Percentiles rank a stretch among this genome's conserved stretches.
Conservation (phyloP, 2,329 filamentous ascomycete species). For the Trichoderma sp. region DNA sequence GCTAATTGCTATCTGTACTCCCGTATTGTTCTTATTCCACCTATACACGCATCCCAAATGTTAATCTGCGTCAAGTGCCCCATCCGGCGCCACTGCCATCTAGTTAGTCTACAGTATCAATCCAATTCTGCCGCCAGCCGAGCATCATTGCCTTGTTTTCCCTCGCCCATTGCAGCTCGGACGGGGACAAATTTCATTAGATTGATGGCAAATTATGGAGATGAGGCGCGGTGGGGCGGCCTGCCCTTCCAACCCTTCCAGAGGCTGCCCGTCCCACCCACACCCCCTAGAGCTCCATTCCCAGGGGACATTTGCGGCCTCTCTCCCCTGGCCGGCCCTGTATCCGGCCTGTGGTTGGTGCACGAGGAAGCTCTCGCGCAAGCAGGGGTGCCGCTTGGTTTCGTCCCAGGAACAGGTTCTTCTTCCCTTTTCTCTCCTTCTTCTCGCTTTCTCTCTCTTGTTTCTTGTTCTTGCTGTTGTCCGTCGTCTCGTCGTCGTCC, state of each 20-base stretch:
- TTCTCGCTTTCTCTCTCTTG: conserved; percentile 24
- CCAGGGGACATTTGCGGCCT: conserved; percentile 16
- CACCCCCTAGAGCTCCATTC: conserved; percentile 21
- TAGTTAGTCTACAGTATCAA: background rate
- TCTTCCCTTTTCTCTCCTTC: conserved; percentile 29
- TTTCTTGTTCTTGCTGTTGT: conserved; percentile 20
- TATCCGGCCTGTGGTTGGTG: conserved; percentile 18
- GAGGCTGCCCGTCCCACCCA: conserved; percentile 10
- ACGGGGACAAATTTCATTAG: background rate
- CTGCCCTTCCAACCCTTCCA: background rate
- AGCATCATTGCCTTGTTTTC: background rate
- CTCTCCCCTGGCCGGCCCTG: conserved; percentile 16
- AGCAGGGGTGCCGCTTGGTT: conserved; percentile 21
- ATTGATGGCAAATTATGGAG: conserved; percentile 16
- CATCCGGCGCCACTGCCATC: background rate
- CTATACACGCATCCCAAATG: background rate
- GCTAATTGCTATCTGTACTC: background rate
- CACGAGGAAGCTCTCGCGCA: conserved; percentile 8
- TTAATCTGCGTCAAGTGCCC: background rate
- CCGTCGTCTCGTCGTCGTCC: conserved; percentile 23
- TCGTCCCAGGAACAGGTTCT: conserved; percentile 22
- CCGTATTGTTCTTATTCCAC: no score
- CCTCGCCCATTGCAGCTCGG: background rate
- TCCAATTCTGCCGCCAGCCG: background rate
- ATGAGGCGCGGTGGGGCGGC: conserved; percentile 13